Base-by-base conservation (phyloP, 441 rosid species). In the Flueggea neowawraea region DNA sequence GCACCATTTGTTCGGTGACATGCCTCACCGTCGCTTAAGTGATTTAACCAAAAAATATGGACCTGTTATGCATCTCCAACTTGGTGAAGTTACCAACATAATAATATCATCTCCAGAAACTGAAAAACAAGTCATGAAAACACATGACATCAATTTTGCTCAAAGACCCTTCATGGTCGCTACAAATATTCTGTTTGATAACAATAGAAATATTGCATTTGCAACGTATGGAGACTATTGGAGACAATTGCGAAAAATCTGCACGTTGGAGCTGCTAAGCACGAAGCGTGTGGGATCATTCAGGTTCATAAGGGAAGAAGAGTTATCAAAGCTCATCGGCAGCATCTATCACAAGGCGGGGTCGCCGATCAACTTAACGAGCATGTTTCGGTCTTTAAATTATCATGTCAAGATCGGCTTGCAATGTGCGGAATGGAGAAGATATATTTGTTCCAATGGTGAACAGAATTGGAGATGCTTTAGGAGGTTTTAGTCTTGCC, bases 91-190 rank as follows among this genome's bases (percentile, higher is more conserved):
- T 17, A 12, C 67, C 2, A 64, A 54, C 6, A 11, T 75, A 3
- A 51, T 71, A 0, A 17, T 75, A 22, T 71, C 79, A 6, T 67
- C 75, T 0, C 70, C 67, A 4, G 75, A 71, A 49, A 8, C 12
- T 1, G 75, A 73, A 2, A 64, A 55, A 60, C 51, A 67, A 17
- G 68, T 75, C 10, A 2, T 67, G 52, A 64, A 67, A 61, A 71
- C 75, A 0, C 61, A 67, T 44, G 79, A 71, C 22, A 1, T 61
- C 16, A 31, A 3, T 16, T 67, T 67, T 22, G 57, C 75, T 13
- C 22, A 45, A n/a, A 55, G 69, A 51, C 78, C 74, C 0, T 4
- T 0, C n/a, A 6, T 14, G 54, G 0, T 57, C 57, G 0, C 67
- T 0, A 2, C 55, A 0, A 17, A 14, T 0, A 13, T 64, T 5